Evolutionary conservation across 139 green algal species (phyloP), one percentile per base, ranked within the genome.

Genomic region (Astrephomene gubernaculifera): DNA sequence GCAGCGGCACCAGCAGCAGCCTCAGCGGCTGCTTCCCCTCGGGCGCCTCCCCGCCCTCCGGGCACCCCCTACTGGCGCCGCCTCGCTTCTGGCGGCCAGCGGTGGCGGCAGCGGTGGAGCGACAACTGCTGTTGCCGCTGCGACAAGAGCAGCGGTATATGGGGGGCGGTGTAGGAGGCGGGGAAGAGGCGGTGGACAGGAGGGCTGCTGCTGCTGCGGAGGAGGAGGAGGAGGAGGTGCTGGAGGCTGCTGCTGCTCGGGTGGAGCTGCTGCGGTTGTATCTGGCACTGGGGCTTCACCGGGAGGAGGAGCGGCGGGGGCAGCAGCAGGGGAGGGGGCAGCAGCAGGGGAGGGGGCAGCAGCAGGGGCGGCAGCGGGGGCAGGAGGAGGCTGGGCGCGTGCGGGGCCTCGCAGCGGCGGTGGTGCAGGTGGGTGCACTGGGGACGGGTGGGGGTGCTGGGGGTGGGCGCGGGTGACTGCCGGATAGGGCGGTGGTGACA

Each of bases 231-330:
- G 57, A 14, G 57, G 57, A 22, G 57, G 57, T n/a, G 57, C 19
- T 35, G 19, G 39, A 41, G 70, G 44, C 7, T 12, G 27, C 25
- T 7, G 41, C 43, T 29, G 41, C 19, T 7, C 72, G 67, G 74
- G 54, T 38, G 54, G 74, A 19, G 74, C 74, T 82, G 53, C 27
- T 82, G 54, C 38, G 54, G 57, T 67, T 12, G 45, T 49, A 80
- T n/a, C 49, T 68, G 45, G 12, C 49, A 33, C 36, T 64, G 22
- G 72, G 72, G 17, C 22, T 25, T 19, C 72, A 49, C 31, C 31
- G 67, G 72, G 2, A 33, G 49, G 44, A 31, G 21, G 49, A n/a
- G n/a, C n/a, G n/a, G n/a, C n/a, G n/a, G n/a, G n/a, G n/a, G n/a
- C n/a, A n/a, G n/a, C n/a, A n/a, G n/a, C n/a, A n/a, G n/a, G n/a